Evolutionary conservation across 2,329 filamentous ascomycete genomes (phyloP).

Genomic region (Coniella vitis): DNA sequence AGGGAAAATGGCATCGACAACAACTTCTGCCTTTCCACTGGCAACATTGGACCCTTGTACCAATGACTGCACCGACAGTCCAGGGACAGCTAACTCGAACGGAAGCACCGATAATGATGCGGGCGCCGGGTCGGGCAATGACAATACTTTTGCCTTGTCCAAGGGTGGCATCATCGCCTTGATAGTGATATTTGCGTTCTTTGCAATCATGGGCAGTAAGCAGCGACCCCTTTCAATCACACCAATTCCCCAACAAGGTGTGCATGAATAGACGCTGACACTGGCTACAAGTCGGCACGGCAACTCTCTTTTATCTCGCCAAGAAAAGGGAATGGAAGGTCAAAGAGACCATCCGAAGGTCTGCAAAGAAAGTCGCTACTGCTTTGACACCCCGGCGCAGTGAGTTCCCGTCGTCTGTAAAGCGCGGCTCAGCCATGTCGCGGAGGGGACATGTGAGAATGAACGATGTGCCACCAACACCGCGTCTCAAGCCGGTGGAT

Average conservation of each 20-base stretch:
- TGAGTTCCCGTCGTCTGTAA: conserved; percentile 54
- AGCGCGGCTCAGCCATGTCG: conserved; percentile 30
- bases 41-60: conserved; percentile 33
- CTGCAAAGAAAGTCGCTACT: conserved; percentile 54
- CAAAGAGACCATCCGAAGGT: conserved; percentile 63
- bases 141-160: conserved; percentile 56
- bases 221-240: conserved; percentile 21
- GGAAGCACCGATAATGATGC: conserved; percentile 42
- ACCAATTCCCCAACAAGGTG: neutral
- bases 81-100: conserved; percentile 18
- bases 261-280: conserved; percentile 4
- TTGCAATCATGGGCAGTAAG: conserved; percentile 63
- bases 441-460: conserved; percentile 37
- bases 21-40: conserved; percentile 33
- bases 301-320: conserved; percentile 67
- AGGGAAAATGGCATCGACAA: conserved; percentile 33
- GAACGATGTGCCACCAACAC: conserved; percentile 55
- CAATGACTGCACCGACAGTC: conserved; percentile 29
- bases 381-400: conserved; percentile 55
- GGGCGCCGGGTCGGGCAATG: conserved; percentile 54
- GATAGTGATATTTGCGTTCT: conserved; percentile 61
- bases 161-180: conserved; percentile 67
- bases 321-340: conserved; percentile 84
- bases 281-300: conserved; percentile 48
- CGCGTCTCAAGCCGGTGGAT: conserved; percentile 46